Evolutionary conservation across 352 stramenopile genomes (phyloP).

Genomic region (Pythium aristosporum): DNA sequence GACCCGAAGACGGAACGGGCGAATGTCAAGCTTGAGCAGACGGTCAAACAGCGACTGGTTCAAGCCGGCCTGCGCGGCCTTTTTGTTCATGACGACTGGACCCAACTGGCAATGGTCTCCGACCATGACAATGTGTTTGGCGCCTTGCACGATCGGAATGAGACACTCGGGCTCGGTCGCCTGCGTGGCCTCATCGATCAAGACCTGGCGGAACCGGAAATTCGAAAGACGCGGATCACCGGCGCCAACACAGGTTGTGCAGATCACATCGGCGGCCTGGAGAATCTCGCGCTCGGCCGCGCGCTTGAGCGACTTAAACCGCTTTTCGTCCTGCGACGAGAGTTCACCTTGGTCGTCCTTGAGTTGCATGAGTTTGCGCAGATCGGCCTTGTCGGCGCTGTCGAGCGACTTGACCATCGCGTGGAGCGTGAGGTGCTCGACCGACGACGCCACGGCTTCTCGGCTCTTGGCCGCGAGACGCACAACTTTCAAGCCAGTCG

Average conservation of each 20-base stretch:
- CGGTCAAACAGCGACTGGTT: conserved; percentile 98
- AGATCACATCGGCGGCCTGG: conserved; percentile 98
- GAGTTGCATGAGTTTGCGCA: conserved; percentile 91
- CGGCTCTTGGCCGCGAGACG: conserved; percentile 97
- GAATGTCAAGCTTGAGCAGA: conserved; percentile 94
- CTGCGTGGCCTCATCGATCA: conserved; percentile 99
- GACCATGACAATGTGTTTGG: conserved; percentile 99
- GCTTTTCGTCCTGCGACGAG: conserved; percentile 95
- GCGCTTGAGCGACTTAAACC: conserved; percentile 92
- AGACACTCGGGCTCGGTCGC: conserved; percentile 98
- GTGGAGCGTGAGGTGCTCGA: conserved; percentile 98
- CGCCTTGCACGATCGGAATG: conserved; percentile 98
- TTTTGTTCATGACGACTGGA: conserved; percentile 99
- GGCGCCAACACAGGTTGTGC: conserved; percentile 98
- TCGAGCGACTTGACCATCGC: conserved; percentile 94
- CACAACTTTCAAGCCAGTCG: conserved; percentile 97
- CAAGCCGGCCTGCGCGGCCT: conserved; percentile 95
- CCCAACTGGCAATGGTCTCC: conserved; percentile 98
- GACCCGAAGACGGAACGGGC: conserved; percentile 96
- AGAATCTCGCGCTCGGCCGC: conserved; percentile 96
- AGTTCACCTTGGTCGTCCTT: conserved; percentile 96
- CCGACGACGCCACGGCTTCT: conserved; percentile 92
- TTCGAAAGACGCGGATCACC: conserved; percentile 97
- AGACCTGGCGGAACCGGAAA: conserved; percentile 97
- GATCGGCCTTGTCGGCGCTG: conserved; percentile 88